A percentile compares a stretch with the other conserved stretches of the same genome.
Conservation (phyloP, 805 yeast species). For the Saccharomycopsis javanensis region DNA sequence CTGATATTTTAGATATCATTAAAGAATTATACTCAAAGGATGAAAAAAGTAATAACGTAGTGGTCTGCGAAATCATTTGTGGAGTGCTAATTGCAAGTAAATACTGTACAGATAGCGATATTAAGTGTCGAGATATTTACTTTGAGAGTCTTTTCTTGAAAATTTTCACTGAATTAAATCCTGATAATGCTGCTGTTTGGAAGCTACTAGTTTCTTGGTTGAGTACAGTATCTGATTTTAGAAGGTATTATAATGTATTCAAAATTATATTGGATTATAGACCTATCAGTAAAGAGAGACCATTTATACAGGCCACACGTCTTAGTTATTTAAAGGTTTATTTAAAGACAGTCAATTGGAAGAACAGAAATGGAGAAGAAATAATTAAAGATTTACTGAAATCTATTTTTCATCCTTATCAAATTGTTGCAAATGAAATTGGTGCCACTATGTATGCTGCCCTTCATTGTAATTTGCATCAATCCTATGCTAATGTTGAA, state of each 20-base stretch:
- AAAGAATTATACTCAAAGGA: slow-evolving; percentile 44
- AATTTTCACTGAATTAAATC: slow-evolving; percentile 55
- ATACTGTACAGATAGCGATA: slow-evolving; percentile 29
- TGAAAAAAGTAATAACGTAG: slow-evolving; percentile 70
- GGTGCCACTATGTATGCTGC: slow-evolving; percentile 47
- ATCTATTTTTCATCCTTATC: slow-evolving; percentile 54
- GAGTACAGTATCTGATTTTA: slow-evolving; percentile 52
- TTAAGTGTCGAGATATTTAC: slow-evolving; percentile 35
- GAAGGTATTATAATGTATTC: slow-evolving; percentile 49
- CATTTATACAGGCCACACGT: slow-evolving; percentile 54
- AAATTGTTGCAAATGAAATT: slow-evolving; percentile 58
- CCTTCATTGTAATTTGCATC: slow-evolving; percentile 31
- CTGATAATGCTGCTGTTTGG: slow-evolving; percentile 72
- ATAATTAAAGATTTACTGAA: slow-evolving; percentile 36
- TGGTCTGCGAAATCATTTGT: slow-evolving; percentile 57
- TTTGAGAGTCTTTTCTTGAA: slow-evolving; percentile 34
- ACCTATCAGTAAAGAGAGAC: slow-evolving; percentile 44
- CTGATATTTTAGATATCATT: slow-evolving; percentile 44
- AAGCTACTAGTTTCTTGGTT: slow-evolving; percentile 64
- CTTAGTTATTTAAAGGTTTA: slow-evolving; percentile 44
- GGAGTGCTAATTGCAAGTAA: slow-evolving; percentile 49
- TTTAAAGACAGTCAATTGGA: slow-evolving; percentile 43
- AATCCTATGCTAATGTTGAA: slow-evolving; percentile 31
- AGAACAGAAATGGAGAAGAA: slow-evolving; percentile 40
- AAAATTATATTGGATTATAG: slow-evolving; percentile 24